Percentiles rank a stretch among this genome's conserved stretches.
Evolutionary conservation across 768 basidiomycete species (phyloP).

Genomic region (Kwoniella sp.): DNA sequence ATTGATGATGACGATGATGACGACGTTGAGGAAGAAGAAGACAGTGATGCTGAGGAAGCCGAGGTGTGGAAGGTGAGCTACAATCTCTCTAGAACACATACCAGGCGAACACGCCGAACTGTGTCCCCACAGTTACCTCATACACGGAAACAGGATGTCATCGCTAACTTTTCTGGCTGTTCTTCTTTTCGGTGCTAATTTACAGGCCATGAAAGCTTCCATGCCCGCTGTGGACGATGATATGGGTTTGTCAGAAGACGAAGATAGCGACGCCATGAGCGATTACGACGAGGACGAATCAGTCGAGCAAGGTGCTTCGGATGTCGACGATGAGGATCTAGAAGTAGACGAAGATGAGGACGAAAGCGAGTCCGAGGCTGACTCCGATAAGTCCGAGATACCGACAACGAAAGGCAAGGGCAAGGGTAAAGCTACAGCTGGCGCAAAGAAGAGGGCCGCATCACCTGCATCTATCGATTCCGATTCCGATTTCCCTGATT

Average conservation of each 20-base stretch:
- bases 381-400: conserved; percentile 31
- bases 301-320: conserved; percentile 19
- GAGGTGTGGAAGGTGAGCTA: conserved; percentile 86
- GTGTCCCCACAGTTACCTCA: no score
- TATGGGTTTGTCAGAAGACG: conserved; percentile 40
- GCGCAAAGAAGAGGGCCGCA: conserved; percentile 10
- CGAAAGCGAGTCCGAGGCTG: conserved; percentile 27
- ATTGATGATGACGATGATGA: conserved; percentile 52
- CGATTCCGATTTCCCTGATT: conserved; percentile 55
- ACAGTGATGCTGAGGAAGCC: conserved; percentile 60
- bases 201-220: conserved; percentile 82
- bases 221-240: conserved; percentile 66
- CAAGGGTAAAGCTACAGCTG: conserved; percentile 6
- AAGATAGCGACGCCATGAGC: neutral
- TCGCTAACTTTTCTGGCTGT: neutral
- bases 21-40: conserved; percentile 47
- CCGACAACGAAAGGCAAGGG: conserved; percentile 47
- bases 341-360: conserved; percentile 47
- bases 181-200: neutral
- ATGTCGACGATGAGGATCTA: conserved; percentile 31
- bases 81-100: neutral
- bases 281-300: conserved; percentile 33
- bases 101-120: no score
- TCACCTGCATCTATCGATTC: conserved; percentile 48
- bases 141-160: no score